Evolutionary conservation across 2,329 filamentous ascomycete genomes (phyloP).

Genomic region (Chaetomiaceae sp.): DNA sequence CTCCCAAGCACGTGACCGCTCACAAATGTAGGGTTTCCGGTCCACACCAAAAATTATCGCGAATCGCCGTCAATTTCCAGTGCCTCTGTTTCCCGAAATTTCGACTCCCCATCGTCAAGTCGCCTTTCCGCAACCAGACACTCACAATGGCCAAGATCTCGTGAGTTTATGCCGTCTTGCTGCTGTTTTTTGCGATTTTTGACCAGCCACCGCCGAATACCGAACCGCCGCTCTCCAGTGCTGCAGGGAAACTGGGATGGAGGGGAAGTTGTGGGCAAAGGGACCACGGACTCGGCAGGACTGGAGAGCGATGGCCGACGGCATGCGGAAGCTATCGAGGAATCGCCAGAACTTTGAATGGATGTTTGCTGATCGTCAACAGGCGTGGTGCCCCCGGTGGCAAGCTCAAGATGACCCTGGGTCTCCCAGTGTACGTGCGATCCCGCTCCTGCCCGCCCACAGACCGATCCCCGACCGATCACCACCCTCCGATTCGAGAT

Average conservation of each 20-base stretch:
- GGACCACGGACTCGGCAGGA: neutral
- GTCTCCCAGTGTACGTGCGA: slow-evolving; percentile 93
- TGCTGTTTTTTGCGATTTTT: slow-evolving; percentile 20
- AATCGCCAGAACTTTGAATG: neutral
- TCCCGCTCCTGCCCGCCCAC: slow-evolving; percentile 4
- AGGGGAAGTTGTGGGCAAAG: slow-evolving; percentile 6
- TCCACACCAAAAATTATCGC: slow-evolving; percentile 31
- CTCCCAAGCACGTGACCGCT: slow-evolving; percentile 24
- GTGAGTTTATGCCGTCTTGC: slow-evolving; percentile 42
- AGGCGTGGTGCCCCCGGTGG: slow-evolving; percentile 92
- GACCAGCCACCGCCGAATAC: slow-evolving; percentile 13
- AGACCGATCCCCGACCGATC: slow-evolving; percentile 8
- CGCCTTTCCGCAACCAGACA: slow-evolving; percentile 35
- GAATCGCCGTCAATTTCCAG: slow-evolving; percentile 26
- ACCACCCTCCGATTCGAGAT: slow-evolving; percentile 8
- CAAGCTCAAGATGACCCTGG: slow-evolving; percentile 99
- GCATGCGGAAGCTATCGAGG: slow-evolving; percentile 2
- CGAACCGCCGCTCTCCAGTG: slow-evolving; percentile 9
- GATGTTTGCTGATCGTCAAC: slow-evolving; percentile 34
- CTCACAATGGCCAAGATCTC: slow-evolving; percentile 61
- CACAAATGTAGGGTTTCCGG: slow-evolving; percentile 29
- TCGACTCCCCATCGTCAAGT: slow-evolving; percentile 29
- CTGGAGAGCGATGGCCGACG: neutral
- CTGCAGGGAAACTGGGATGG: slow-evolving; percentile 10
- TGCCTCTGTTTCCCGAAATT: slow-evolving; percentile 26